Evolutionary conservation across 225 moss, liverwort and hornwort species (phyloP).

Genomic region (Rhytidiadelphus loreus): DNA sequence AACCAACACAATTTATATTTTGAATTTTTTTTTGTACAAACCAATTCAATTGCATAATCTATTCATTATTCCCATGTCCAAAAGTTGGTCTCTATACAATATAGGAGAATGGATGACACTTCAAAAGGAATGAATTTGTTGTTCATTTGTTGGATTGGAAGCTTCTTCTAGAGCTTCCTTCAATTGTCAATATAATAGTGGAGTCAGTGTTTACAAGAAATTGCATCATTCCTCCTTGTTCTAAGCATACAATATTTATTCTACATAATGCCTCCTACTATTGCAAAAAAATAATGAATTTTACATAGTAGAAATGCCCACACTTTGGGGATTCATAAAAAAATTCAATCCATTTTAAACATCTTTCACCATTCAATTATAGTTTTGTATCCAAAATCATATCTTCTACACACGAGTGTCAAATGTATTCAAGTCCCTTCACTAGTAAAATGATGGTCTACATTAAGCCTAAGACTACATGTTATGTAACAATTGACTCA

Average conservation of each 20-base stretch:
- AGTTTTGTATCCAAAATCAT: background rate
- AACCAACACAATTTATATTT: background rate
- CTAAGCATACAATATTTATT: background rate
- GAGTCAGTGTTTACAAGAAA: background rate
- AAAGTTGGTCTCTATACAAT: background rate
- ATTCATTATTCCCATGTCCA: background rate
- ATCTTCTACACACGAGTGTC: background rate
- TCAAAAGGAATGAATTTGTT: background rate
- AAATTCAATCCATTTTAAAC: background rate
- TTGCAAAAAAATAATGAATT: background rate
- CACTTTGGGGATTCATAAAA: background rate
- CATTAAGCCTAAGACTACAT: no score
- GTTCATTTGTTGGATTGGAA: background rate
- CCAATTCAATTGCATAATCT: background rate
- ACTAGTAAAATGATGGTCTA: no score
- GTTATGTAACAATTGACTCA: no score
- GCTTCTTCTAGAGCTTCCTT: no score
- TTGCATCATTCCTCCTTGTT: background rate
- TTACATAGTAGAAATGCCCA: rapidly evolving
- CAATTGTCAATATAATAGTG: background rate
- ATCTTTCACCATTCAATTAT: background rate
- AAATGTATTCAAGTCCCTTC: background rate
- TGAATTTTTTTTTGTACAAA: background rate
- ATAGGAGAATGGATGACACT: background rate
- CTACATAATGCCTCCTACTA: background rate